Evolutionary conservation across 345 rosid genomes (phyloP).

Genomic region (Nasturtium officinale): DNA sequence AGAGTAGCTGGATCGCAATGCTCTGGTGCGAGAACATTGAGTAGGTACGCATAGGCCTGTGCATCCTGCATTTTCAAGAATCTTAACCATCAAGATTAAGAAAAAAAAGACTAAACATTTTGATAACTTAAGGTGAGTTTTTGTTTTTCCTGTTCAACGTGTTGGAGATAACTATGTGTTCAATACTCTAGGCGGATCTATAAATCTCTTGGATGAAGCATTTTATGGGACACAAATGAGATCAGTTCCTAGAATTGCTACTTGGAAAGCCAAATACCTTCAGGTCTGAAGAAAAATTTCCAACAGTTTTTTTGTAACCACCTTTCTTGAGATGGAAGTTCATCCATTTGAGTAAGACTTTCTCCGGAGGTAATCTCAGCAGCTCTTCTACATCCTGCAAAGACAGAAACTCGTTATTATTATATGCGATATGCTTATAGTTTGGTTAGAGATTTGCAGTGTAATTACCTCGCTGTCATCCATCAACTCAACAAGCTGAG

Average conservation of each 20-base stretch:
- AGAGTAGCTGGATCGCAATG: slow-evolving; percentile 76
- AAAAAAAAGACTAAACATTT: neutral
- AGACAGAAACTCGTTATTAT: neutral
- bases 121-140: neutral
- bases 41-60: slow-evolving; percentile 89
- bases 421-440: neutral
- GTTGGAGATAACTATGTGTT: neutral
- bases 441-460: slow-evolving; percentile 24
- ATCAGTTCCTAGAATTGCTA: slow-evolving; percentile 1
- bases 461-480: slow-evolving; percentile 70
- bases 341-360: slow-evolving; percentile 86
- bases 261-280: slow-evolving; percentile 56
- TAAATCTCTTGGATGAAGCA: neutral
- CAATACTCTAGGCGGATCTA: neutral
- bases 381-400: slow-evolving; percentile 89
- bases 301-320: slow-evolving; percentile 79
- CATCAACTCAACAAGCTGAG: slow-evolving; percentile 92
- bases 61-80: slow-evolving; percentile 63
- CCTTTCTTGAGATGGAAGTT: slow-evolving; percentile 93
- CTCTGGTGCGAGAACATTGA: slow-evolving; percentile 92
- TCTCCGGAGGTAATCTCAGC: slow-evolving; percentile 87
- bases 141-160: slow-evolving; percentile 1
- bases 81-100: slow-evolving; percentile 11
- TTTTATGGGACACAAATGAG: neutral
- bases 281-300: slow-evolving; percentile 84